Base-by-base conservation (phyloP, 2,329 filamentous ascomycete species). In the Aspergillus nomiae region DNA sequence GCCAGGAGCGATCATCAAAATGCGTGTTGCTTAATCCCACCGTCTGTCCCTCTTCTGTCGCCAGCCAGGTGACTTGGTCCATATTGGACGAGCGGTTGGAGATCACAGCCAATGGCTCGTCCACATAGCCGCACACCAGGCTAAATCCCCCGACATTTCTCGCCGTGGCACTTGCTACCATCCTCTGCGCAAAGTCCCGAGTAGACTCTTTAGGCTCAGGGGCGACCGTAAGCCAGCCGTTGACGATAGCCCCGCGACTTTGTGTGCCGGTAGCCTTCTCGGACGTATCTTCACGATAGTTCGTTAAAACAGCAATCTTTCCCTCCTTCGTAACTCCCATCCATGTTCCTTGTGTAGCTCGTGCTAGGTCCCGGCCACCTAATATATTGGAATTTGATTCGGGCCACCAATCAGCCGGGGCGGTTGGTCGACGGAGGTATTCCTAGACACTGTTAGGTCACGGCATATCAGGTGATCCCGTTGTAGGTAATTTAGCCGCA, bases 61-160 rank as follows among this genome's bases (percentile, higher is more conserved):
- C 82, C 26, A 89, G 81, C 76, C 84, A 85, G 6, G 80, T 77
- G 10, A 87, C 78, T 16, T 81, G 81, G 2, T 83, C 77, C 14
- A 82, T 77, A 43, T 83, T 77, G 3, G 82, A 79, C 2, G 85
- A 87, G 1, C 87, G 84, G 69, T 90, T 90, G 19, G 86, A 89
- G n/a, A 90, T 79, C 46, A 89, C 82, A 0, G 84, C 84, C 36
- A 90, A 73, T 21, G 81, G 80, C 64, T 85, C 81, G 34, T 82
- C 79, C 30, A 87, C 72, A 58, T 81, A 77, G 0, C 87, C 87
- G 72, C 87, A 89, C 2, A 87, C 80, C 9, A 90, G 76, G 64
- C 85, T 89, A 72, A 89, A 89, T 0, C 87, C 87, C 1, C 87
- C 87, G 0, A 88, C 86, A 63, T 86, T 83, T 64, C 84, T 79